A percentile compares a stretch with the other conserved stretches of the same genome.
phyloP scores from a whole-genome alignment of 2,329 filamentous ascomycete species.

The Aspergillus sp. region DNA sequence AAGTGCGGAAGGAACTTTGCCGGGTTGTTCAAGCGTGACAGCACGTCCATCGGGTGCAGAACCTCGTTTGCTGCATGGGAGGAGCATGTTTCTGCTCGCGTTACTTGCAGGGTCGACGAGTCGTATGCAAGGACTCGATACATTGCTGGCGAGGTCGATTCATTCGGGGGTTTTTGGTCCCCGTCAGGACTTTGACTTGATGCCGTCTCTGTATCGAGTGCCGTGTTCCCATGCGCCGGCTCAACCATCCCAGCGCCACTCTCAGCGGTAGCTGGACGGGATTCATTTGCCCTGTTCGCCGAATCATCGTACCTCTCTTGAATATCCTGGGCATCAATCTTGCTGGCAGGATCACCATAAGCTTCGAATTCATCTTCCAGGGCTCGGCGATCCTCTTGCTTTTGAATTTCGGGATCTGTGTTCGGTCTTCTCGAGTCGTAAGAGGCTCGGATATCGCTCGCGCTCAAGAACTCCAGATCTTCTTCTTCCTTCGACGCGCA shows the following conservation, averaged over 20 bases:
- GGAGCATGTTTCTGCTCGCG: slow-evolving; percentile 22
- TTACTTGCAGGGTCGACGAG: slow-evolving; percentile 19
- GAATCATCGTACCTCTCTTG: slow-evolving; percentile 11
- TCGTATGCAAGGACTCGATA: slow-evolving; percentile 34
- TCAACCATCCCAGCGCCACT: not conserved
- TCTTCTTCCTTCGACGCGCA: slow-evolving; percentile 12
- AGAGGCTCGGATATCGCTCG: slow-evolving; percentile 27
- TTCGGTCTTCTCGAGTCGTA: slow-evolving; percentile 16
- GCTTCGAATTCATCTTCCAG: slow-evolving; percentile 14
- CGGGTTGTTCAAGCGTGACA: slow-evolving; percentile 30
- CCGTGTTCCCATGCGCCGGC: slow-evolving; percentile 1
- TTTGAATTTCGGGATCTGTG: slow-evolving; percentile 11
- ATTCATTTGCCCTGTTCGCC: not conserved
- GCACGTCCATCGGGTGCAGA: slow-evolving; percentile 22
- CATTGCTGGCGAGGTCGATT: slow-evolving; percentile 5
- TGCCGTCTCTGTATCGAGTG: slow-evolving; percentile 6
- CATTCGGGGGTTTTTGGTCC: not conserved
- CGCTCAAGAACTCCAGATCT: slow-evolving; percentile 24
- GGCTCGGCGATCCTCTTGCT: slow-evolving; percentile 9
- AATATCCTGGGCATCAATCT: slow-evolving; percentile 13
- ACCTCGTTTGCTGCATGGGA: slow-evolving; percentile 19
- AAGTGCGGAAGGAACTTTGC: slow-evolving; percentile 35
- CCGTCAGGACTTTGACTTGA: slow-evolving; percentile 7
- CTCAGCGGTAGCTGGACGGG: not conserved
- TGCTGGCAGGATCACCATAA: slow-evolving; percentile 7